phyloP scores from a whole-genome alignment of 1,284 basidiomycete species.

The Ganoderma leucocontextum region DNA sequence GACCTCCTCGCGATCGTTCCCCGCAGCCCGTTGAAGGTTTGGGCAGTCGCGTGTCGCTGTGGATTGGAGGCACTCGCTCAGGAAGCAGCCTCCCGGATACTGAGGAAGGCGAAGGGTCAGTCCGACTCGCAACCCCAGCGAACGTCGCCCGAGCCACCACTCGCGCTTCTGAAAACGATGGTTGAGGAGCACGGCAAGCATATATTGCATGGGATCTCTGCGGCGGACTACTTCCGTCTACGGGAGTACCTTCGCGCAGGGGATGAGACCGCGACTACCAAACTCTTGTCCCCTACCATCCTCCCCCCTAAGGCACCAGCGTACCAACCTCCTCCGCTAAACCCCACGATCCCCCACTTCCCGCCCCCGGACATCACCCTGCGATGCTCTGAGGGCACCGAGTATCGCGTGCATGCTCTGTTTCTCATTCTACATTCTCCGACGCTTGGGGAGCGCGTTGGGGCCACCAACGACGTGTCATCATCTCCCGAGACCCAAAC shows the following conservation, averaged over 20 bases:
- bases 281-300: not conserved
- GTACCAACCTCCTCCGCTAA: not conserved
- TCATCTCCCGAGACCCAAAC: not conserved
- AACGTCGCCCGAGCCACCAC: not conserved
- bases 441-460: not conserved
- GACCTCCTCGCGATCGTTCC: slow-evolving; percentile 15
- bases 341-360: not conserved
- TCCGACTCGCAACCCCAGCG: not conserved
- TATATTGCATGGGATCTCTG: slow-evolving; percentile 18
- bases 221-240: slow-evolving; percentile 25
- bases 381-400: slow-evolving; percentile 54
- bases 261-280: no score
- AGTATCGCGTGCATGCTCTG: slow-evolving; percentile 46
- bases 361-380: slow-evolving; percentile 48
- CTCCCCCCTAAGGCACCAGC: not conserved
- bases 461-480: not conserved
- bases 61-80: slow-evolving; percentile 21
- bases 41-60: slow-evolving; percentile 24
- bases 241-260: slow-evolving; percentile 3
- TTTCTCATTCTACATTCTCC: not conserved
- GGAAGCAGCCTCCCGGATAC: not conserved
- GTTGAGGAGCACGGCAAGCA: slow-evolving; percentile 1
- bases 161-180: not conserved
- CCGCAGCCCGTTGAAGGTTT: slow-evolving; percentile 18
- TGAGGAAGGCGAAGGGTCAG: not conserved